Conservation (phyloP, 2,329 filamentous ascomycete species). For the Aureobasidium sp. region DNA sequence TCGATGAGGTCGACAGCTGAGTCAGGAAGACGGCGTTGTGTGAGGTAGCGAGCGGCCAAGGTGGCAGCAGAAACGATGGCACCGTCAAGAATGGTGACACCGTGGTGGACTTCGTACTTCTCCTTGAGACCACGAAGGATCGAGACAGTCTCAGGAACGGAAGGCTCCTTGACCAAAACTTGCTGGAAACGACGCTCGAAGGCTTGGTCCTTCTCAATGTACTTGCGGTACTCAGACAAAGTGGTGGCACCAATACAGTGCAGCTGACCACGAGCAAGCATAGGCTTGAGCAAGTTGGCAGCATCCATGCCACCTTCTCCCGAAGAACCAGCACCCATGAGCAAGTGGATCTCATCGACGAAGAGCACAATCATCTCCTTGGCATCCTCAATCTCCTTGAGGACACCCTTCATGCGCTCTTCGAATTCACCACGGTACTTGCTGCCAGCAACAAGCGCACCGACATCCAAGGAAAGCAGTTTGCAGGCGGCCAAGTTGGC, state of each 20-base stretch:
- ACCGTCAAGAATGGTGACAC: slow-evolving; percentile 90
- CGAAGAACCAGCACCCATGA: slow-evolving; percentile 93
- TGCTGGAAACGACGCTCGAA: slow-evolving; percentile 99
- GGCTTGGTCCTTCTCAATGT: slow-evolving; percentile 96
- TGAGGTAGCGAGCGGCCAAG: slow-evolving; percentile 87
- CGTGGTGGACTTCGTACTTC: slow-evolving; percentile 95
- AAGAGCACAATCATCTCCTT: slow-evolving; percentile 98
- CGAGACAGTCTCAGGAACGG: slow-evolving; percentile 81
- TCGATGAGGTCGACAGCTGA: slow-evolving; percentile 96
- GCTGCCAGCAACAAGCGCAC: slow-evolving; percentile 89
- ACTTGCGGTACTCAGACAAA: slow-evolving; percentile 91
- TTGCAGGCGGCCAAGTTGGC: slow-evolving; percentile 92
- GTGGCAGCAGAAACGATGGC: slow-evolving; percentile 89
- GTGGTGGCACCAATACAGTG: slow-evolving; percentile 98
- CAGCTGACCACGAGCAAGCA: slow-evolving; percentile 91
- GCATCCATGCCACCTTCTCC: slow-evolving; percentile 99
- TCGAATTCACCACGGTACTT: slow-evolving; percentile 99
- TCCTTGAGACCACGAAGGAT: slow-evolving; percentile 98
- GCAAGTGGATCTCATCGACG: slow-evolving; percentile 95
- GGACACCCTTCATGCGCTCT: slow-evolving; percentile 96
- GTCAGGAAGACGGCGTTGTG: slow-evolving; percentile 80
- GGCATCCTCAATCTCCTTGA: slow-evolving; percentile 92
- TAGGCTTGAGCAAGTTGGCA: slow-evolving; percentile 93
- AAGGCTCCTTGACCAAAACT: slow-evolving; percentile 90
- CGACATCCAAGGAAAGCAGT: slow-evolving; percentile 89